These are phyloP conservation scores for Lachnellula subtilissima DNA, from an alignment of 2,329 filamentous ascomycete species.

Conservation along the genomic window DNA sequence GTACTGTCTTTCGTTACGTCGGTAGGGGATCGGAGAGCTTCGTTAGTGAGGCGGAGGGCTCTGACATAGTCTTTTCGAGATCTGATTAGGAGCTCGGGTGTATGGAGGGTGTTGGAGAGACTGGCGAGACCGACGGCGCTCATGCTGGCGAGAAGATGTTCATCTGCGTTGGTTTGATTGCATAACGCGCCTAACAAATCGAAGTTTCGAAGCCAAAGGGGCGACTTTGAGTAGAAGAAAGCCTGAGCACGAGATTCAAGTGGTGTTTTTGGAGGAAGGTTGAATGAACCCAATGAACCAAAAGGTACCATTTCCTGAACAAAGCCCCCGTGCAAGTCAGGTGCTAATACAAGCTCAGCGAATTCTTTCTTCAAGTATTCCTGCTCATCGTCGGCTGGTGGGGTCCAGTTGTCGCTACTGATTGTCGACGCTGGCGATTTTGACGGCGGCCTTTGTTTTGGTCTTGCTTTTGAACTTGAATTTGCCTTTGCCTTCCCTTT, in stretches of 20 bases:
- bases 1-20: constrained; percentile 47
- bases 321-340: background rate
- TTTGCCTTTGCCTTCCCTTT: background rate
- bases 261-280: background rate
- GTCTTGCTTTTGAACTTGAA: constrained; percentile 35
- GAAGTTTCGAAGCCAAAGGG: constrained; percentile 8
- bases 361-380: background rate
- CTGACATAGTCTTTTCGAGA: constrained; percentile 46
- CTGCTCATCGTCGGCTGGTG: background rate
- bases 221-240: background rate
- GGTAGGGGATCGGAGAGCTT: constrained; percentile 39
- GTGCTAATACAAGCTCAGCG: background rate
- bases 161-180: constrained; percentile 1
- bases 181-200: constrained; percentile 9
- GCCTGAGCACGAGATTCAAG: background rate
- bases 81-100: constrained; percentile 37
- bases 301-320: background rate
- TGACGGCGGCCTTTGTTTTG: constrained; percentile 32
- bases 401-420: background rate
- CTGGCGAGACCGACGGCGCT: constrained; percentile 43
- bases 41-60: constrained; percentile 44
- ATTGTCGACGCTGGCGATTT: background rate
- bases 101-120: constrained; percentile 35
- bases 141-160: constrained; percentile 30
- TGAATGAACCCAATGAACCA: background rate